These are phyloP conservation scores for Globisporangium cylindrosporum DNA, from an alignment of 352 stramenopile species.

Conservation along the genomic window DNA sequence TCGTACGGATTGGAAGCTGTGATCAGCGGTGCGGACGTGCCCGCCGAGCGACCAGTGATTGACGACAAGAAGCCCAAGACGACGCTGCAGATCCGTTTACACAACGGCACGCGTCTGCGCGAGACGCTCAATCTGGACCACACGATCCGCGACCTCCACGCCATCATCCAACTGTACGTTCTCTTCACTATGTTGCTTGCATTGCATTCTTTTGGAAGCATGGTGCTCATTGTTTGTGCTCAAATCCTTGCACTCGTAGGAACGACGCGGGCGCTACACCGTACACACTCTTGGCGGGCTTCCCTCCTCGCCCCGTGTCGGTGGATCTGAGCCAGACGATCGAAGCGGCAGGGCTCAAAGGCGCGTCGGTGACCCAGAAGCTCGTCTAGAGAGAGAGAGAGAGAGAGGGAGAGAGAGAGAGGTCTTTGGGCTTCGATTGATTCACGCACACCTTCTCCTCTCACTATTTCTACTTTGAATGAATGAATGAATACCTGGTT, in stretches of 20 bases:
- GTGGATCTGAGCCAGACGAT: constrained; percentile 85
- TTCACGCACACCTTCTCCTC: not conserved
- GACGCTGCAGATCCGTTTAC: constrained; percentile 86
- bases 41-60: constrained; percentile 54
- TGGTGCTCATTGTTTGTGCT: not conserved
- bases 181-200: not conserved
- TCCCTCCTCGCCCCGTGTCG: constrained; percentile 87
- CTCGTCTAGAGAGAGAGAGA: constrained; percentile 49
- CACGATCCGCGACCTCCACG: constrained; percentile 86
- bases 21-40: constrained; percentile 32
- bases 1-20: constrained; percentile 46
- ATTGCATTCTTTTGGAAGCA: too few species aligned
- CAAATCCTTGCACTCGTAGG: constrained; percentile 23
- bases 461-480: not conserved
- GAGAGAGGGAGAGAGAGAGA: not conserved
- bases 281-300: constrained; percentile 92
- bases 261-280: constrained; percentile 65
- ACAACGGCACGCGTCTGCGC: constrained; percentile 75
- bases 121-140: constrained; percentile 88
- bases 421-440: not conserved
- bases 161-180: constrained; percentile 78
- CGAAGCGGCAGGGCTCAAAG: constrained; percentile 89
- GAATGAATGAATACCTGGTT: not conserved
- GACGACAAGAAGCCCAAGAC: constrained; percentile 87
- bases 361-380: constrained; percentile 91